Evolutionary conservation across 768 basidiomycete genomes (phyloP).

Genomic region (Phanerochaete sordida): DNA sequence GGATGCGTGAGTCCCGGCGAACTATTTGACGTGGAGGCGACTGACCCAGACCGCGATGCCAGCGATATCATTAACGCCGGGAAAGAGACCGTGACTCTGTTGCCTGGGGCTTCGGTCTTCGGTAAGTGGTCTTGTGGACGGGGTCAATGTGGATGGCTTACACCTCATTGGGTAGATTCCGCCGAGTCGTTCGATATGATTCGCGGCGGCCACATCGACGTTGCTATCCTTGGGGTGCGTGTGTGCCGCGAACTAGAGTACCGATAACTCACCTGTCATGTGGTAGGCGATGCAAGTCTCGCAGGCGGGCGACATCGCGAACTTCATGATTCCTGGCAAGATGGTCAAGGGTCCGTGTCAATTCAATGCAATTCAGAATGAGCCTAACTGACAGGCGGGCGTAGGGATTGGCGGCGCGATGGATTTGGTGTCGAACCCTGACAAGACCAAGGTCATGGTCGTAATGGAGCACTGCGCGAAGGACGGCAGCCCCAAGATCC

Average conservation of each 20-base stretch:
- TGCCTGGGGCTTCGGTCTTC: conserved; percentile 90
- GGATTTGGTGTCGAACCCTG: conserved; percentile 95
- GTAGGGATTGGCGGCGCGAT: conserved; percentile 92
- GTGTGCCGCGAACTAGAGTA: not conserved
- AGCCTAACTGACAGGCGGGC: not conserved
- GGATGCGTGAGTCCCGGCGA: conserved; percentile 58
- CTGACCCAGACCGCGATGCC: not conserved
- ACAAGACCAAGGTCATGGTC: conserved; percentile 88
- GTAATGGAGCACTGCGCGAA: conserved; percentile 91
- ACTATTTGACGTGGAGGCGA: not conserved
- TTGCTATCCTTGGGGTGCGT: conserved; percentile 87
- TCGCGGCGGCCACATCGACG: conserved; percentile 92
- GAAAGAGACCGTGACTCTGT: conserved; percentile 89
- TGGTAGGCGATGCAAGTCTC: conserved; percentile 92
- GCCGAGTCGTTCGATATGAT: conserved; percentile 97
- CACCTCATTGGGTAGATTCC: conserved; percentile 50
- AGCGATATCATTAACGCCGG: conserved; percentile 94
- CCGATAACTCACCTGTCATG: conserved; percentile 2
- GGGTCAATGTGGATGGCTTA: not conserved
- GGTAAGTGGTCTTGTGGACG: conserved; percentile 42
- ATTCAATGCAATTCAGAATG: not conserved
- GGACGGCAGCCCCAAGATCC: conserved; percentile 86
- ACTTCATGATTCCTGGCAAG: conserved; percentile 98
- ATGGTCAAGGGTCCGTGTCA: conserved; percentile 64
- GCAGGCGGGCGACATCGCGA: conserved; percentile 89